Conservation (phyloP, 1,284 basidiomycete genomes). For the Pseudozyma hubeiensis region DNA sequence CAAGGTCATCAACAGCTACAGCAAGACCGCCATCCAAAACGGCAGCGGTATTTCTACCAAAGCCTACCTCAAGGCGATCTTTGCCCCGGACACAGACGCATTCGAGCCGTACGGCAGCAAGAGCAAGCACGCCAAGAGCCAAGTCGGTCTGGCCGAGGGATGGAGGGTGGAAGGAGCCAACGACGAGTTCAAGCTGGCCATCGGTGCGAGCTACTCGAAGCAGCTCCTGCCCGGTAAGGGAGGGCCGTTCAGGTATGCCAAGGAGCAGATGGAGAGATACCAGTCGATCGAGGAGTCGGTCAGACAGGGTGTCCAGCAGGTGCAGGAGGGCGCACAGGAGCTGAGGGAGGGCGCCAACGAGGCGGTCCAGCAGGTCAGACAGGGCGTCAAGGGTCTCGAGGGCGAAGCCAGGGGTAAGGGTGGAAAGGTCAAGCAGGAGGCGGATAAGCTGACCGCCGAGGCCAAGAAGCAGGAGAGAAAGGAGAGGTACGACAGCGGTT, state of each 20-base stretch:
- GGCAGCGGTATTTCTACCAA: slow-evolving; percentile 69
- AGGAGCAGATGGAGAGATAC: slow-evolving; percentile 68
- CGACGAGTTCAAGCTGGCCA: slow-evolving; percentile 71
- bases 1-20: slow-evolving; percentile 70
- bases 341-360: slow-evolving; percentile 36
- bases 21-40: slow-evolving; percentile 24
- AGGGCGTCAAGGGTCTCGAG: slow-evolving; percentile 33
- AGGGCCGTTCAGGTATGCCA: slow-evolving; percentile 58
- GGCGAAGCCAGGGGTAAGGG: slow-evolving; percentile 54
- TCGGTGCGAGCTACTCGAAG: slow-evolving; percentile 70
- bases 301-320: slow-evolving; percentile 24
- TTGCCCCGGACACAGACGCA: slow-evolving; percentile 64
- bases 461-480: slow-evolving; percentile 67
- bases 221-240: slow-evolving; percentile 70
- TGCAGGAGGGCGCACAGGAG: slow-evolving; percentile 30
- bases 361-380: slow-evolving; percentile 41
- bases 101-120: slow-evolving; percentile 67
- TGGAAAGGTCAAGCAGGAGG: slow-evolving; percentile 60
- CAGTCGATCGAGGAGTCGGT: slow-evolving; percentile 56
- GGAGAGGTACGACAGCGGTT: slow-evolving; percentile 69
- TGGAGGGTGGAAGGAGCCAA: slow-evolving; percentile 66
- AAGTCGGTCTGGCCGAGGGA: slow-evolving; percentile 43
- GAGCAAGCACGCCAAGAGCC: slow-evolving; percentile 62
- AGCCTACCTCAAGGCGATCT: slow-evolving; percentile 71
- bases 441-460: slow-evolving; percentile 50